These are phyloP conservation scores for Pulveroboletus sp. DNA, from an alignment of 768 basidiomycete genomes.

Conservation along the genomic window DNA sequence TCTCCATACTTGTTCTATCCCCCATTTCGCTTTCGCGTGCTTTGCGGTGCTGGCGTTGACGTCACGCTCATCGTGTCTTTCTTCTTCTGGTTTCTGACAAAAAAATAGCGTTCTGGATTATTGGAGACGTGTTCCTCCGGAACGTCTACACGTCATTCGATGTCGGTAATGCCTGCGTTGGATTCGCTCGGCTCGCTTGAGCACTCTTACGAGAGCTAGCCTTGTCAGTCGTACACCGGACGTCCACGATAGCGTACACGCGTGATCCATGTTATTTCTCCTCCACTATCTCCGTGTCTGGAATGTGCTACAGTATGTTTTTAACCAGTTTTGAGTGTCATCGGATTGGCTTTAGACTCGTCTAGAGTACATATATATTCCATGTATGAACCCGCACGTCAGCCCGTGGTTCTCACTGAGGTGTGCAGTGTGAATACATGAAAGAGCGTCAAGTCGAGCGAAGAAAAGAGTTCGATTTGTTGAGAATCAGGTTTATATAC, in stretches of 20 bases:
- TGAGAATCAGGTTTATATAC: too few relatives aligned
- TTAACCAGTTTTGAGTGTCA: background rate
- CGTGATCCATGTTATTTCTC: too few relatives aligned
- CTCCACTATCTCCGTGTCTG: background rate
- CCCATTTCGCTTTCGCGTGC: background rate
- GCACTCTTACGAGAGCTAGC: background rate
- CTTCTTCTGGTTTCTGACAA: background rate
- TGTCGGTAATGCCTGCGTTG: conserved; percentile 30
- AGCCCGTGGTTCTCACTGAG: too few relatives aligned
- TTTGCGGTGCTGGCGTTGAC: background rate
- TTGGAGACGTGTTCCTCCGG: conserved; percentile 34
- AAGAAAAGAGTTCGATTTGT: too few relatives aligned
- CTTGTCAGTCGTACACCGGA: background rate
- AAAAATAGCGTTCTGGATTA: conserved; percentile 10
- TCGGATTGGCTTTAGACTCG: background rate
- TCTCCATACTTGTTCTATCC: background rate
- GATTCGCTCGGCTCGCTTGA: conserved; percentile 30
- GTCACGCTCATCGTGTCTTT: background rate
- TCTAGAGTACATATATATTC: background rate
- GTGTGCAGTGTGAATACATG: too few relatives aligned
- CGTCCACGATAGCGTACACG: background rate
- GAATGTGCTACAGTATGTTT: background rate
- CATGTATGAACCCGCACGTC: too few relatives aligned
- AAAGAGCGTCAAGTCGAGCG: too few relatives aligned
- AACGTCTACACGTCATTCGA: conserved; percentile 42